Conservation (phyloP, 148 eudicot genomes). For the Euryodendron excelsum region DNA sequence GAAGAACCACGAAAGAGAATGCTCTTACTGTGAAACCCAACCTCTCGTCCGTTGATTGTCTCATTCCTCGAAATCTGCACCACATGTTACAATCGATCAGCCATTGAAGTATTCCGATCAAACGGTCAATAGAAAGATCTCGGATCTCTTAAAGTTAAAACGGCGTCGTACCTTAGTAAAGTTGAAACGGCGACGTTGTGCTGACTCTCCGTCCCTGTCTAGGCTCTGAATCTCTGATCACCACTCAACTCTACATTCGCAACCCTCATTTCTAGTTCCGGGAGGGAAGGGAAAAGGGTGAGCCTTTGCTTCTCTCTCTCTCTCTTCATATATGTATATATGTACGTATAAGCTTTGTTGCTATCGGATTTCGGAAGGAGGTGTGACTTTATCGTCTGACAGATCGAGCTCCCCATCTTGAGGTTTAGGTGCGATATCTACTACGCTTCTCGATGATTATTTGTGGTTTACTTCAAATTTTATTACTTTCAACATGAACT, state of each 20-base stretch:
- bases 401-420: constrained; percentile 2
- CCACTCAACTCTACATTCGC: background rate
- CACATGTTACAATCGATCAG: too few species aligned
- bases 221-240: background rate
- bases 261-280: constrained; percentile 2
- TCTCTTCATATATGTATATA: background rate
- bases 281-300: background rate
- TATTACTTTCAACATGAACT: too few species aligned
- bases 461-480: background rate
- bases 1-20: background rate
- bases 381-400: background rate
- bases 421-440: background rate
- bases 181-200: too few species aligned
- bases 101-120: too few species aligned
- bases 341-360: background rate
- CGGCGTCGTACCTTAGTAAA: too few species aligned
- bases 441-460: background rate
- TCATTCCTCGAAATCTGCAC: too few species aligned
- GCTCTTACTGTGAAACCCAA: background rate
- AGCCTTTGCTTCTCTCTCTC: background rate
- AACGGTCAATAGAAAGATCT: too few species aligned
- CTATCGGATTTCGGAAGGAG: background rate
- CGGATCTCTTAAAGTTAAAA: background rate
- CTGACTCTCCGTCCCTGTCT: background rate
- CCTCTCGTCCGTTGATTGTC: background rate